Base-by-base conservation (phyloP, 1,284 basidiomycete genomes). In the Moesziomyces sp. region DNA sequence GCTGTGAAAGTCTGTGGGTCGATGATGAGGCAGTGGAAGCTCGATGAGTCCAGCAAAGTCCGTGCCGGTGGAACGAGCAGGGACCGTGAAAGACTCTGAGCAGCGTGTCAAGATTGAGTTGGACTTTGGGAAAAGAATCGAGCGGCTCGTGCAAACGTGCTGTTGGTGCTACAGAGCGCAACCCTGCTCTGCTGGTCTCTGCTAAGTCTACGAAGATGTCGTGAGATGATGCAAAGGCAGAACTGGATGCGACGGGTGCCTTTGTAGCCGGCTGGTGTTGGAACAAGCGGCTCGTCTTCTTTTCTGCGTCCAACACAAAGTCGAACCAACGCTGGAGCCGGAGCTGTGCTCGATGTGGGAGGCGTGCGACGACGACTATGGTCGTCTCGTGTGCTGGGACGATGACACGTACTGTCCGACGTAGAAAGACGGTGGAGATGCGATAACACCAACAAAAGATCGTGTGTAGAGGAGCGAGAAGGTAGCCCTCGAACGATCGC, bases 341-440 rank as follows among this genome's bases (percentile, higher is more conserved):
- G n/a, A n/a, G 38, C 26, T 56, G 38, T 9, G 18, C n/a, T 30
- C 38, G 38, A 6, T 6, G 14, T 16, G 35, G 45, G 23, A 38
- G 40, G 21, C 44, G 57, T 21, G 35, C 14, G 24, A 28, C n/a
- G 42, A 38, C 26, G 21, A 44, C 46, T 19, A 52, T 28, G 5
- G 38, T 40, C 14, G 53, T 30, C 52, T 55, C 24, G 40, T 46
- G 28, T 34, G 13, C 35, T 24, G 58, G 10, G 11, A 44, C 13
- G 14, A 30, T 52, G 66, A 63, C 45, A 69, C 66, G 66, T 69
- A 69, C 66, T 69, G 62, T 69, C 66, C 60, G 59, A 58, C n/a
- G 46, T 44, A 69, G 66, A 56, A 58, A 62, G 38, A 46, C 58
- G 60, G 48, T 58, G 58, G 49, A 53, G 66, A 62, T 62, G 59